Percentiles rank a stretch among this genome's conserved stretches.
Conservation (phyloP, 1,284 basidiomycete genomes). For the Ustilago esculenta region DNA sequence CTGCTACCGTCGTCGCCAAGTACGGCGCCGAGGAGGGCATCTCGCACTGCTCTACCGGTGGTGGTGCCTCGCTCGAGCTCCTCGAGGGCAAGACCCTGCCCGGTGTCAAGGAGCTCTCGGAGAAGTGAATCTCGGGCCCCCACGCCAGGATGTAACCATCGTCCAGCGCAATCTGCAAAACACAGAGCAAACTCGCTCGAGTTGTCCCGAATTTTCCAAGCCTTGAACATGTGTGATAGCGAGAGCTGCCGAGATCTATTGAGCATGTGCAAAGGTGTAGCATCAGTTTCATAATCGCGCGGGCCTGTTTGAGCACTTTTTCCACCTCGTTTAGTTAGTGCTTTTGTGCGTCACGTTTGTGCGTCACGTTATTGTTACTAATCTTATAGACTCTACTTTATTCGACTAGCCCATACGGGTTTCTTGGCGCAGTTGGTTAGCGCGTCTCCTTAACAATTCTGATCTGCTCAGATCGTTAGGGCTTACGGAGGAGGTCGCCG, state of each 20-base stretch:
- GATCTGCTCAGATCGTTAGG: conserved; percentile 39
- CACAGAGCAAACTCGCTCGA: background rate
- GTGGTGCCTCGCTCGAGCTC: conserved; percentile 81
- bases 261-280: too few species aligned
- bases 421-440: conserved; percentile 57
- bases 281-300: too few species aligned
- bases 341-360: too few species aligned
- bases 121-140: conserved; percentile 40
- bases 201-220: too few species aligned
- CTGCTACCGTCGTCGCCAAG: conserved; percentile 70
- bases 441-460: conserved; percentile 55
- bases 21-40: conserved; percentile 81
- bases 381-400: too few species aligned
- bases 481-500: conserved; percentile 55
- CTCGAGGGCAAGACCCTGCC: conserved; percentile 76
- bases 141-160: conserved; percentile 6
- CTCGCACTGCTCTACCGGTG: conserved; percentile 96
- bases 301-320: too few species aligned
- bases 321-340: too few species aligned
- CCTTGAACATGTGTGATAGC: too few species aligned
- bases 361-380: too few species aligned
- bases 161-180: background rate
- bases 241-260: too few species aligned
- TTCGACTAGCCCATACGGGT: background rate
- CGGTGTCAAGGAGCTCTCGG: conserved; percentile 55